These are phyloP conservation scores for Mycena vitilis DNA, from an alignment of 768 basidiomycete species.

Conservation along the genomic window DNA sequence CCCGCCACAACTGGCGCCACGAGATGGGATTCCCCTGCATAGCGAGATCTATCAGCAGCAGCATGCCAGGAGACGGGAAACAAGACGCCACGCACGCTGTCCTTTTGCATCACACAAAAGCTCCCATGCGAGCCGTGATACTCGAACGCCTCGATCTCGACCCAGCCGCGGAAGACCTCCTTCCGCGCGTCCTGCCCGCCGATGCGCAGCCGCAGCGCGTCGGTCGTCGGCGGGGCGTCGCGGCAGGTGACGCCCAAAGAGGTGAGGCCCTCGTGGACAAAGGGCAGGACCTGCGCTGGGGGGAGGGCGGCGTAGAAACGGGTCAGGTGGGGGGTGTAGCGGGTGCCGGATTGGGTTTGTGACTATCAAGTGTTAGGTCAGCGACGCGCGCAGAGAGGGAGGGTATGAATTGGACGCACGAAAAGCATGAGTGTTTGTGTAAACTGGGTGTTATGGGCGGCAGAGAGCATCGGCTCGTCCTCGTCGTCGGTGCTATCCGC, in stretches of 20 bases:
- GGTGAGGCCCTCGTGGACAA: slow-evolving; percentile 67
- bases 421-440: slow-evolving; percentile 85
- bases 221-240: slow-evolving; percentile 42
- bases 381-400: neutral
- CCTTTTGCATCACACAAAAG: slow-evolving; percentile 78
- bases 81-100: slow-evolving; percentile 61
- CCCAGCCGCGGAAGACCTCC: slow-evolving; percentile 78
- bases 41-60: too few relatives aligned
- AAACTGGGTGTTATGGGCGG: slow-evolving; percentile 74
- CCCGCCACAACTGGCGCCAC: slow-evolving; percentile 83
- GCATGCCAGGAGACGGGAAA: too few relatives aligned
- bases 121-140: slow-evolving; percentile 62
- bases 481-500: slow-evolving; percentile 52
- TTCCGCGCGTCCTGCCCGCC: slow-evolving; percentile 77
- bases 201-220: slow-evolving; percentile 60
- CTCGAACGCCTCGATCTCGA: slow-evolving; percentile 73
- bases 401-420: slow-evolving; percentile 58
- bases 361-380: slow-evolving; percentile 60
- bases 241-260: slow-evolving; percentile 63
- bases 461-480: slow-evolving; percentile 75
- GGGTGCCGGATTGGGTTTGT: slow-evolving; percentile 80
- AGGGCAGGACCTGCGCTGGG: slow-evolving; percentile 62
- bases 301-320: slow-evolving; percentile 79
- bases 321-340: slow-evolving; percentile 81
- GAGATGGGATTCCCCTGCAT: slow-evolving; percentile 86